Evolutionary conservation across 768 basidiomycete genomes (phyloP).

Genomic region (Obba rivulosa): DNA sequence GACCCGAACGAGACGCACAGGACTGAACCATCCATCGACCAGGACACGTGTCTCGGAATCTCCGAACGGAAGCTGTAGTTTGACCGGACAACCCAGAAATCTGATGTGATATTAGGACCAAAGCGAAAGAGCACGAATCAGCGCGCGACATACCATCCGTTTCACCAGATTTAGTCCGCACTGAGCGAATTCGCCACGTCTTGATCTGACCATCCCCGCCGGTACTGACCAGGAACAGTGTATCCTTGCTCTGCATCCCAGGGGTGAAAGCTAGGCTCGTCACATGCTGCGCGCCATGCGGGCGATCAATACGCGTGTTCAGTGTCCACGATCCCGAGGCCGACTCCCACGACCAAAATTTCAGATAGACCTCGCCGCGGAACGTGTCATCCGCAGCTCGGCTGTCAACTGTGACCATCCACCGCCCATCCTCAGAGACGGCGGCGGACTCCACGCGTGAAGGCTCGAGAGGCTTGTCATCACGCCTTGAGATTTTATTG

Average conservation of each 20-base stretch:
- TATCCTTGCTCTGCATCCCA: conserved; percentile 21
- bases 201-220: conserved; percentile 75
- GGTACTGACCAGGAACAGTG: conserved; percentile 58
- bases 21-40: conserved; percentile 85
- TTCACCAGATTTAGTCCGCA: conserved; percentile 39
- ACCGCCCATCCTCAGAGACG: conserved; percentile 65
- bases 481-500: conserved; percentile 80
- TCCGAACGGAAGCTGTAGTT: conserved; percentile 65
- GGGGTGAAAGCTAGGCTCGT: conserved; percentile 70
- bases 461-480: conserved; percentile 71
- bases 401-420: conserved; percentile 89
- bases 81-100: conserved; percentile 78
- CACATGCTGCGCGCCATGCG: conserved; percentile 67
- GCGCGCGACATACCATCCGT: conserved; percentile 42
- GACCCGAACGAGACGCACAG: conserved; percentile 67
- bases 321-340: conserved; percentile 61
- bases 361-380: conserved; percentile 71
- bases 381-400: conserved; percentile 64
- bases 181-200: conserved; percentile 64
- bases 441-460: conserved; percentile 67
- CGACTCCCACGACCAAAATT: conserved; percentile 85
- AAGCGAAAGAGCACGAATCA: neutral
- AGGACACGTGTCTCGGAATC: conserved; percentile 59
- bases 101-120: conserved; percentile 27
- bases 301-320: conserved; percentile 85